Evolutionary conservation across 805 yeast genomes (phyloP).

Genomic region (Myxozyma neotropica): DNA sequence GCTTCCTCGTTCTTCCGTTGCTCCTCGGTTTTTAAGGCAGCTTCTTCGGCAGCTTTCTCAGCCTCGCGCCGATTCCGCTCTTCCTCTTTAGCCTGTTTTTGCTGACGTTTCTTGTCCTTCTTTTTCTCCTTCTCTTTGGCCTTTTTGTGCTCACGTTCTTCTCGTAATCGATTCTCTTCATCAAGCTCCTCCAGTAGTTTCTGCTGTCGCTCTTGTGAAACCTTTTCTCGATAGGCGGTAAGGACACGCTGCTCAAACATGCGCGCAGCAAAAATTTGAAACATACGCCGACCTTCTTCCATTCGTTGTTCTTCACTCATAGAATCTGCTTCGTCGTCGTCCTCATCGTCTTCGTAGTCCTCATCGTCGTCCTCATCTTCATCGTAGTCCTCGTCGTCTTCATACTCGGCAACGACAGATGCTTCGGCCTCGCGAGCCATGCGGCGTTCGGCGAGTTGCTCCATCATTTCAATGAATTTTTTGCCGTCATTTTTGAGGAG

Average conservation of each 20-base stretch:
- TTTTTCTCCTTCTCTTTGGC: slow-evolving; percentile 47
- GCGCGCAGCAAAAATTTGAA: slow-evolving; percentile 78
- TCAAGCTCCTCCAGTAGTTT: slow-evolving; percentile 42
- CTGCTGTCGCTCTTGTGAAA: slow-evolving; percentile 66
- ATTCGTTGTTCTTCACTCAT: slow-evolving; percentile 60
- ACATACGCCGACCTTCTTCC: slow-evolving; percentile 76
- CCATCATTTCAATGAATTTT: slow-evolving; percentile 77
- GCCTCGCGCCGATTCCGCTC: slow-evolving; percentile 43
- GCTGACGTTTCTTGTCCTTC: slow-evolving; percentile 47
- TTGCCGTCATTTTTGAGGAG: slow-evolving; percentile 75
- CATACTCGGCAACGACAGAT: slow-evolving; percentile 40
- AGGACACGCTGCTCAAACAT: slow-evolving; percentile 73
- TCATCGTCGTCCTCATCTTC: slow-evolving; percentile 40
- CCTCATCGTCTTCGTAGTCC: slow-evolving; percentile 37
- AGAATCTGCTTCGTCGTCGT: slow-evolving; percentile 35
- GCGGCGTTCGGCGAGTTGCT: slow-evolving; percentile 63
- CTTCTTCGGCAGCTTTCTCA: slow-evolving; percentile 42
- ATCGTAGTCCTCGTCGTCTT: slow-evolving; percentile 42
- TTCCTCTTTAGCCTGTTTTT: slow-evolving; percentile 46
- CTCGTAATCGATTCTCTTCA: slow-evolving; percentile 35
- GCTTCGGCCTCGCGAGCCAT: slow-evolving; percentile 44
- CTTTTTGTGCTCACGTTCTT: slow-evolving; percentile 42
- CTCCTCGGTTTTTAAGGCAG: slow-evolving; percentile 33
- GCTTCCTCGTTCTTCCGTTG: slow-evolving; percentile 32
- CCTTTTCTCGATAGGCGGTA: slow-evolving; percentile 74